phyloP scores from a whole-genome alignment of 768 basidiomycete genomes.

The Chlorophyllum brunneum region DNA sequence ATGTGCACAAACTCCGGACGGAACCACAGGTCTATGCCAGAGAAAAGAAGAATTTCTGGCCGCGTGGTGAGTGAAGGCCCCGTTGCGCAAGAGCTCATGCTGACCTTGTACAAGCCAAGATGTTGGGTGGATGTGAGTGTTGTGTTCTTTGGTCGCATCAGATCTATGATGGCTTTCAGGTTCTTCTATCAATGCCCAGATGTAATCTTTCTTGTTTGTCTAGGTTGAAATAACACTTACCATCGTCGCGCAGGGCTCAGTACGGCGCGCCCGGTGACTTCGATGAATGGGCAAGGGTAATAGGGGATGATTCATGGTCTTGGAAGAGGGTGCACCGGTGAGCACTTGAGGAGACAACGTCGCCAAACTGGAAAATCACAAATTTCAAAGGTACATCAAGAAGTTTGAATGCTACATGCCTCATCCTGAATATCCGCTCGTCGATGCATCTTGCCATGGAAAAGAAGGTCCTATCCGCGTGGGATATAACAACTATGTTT shows the following conservation, averaged over 20 bases:
- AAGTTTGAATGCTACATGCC: constrained; percentile 64
- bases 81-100: background rate
- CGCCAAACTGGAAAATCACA: constrained; percentile 8
- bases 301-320: constrained; percentile 58
- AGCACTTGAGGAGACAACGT: too few relatives aligned
- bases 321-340: constrained; percentile 52
- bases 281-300: constrained; percentile 58
- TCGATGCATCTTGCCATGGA: constrained; percentile 48
- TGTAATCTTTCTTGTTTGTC: constrained; percentile 23
- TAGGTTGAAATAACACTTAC: background rate
- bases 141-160: background rate
- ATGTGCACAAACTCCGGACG: constrained; percentile 50
- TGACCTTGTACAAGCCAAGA: constrained; percentile 39
- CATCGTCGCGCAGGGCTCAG: constrained; percentile 41
- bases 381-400: constrained; percentile 49
- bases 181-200: constrained; percentile 64
- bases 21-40: constrained; percentile 49
- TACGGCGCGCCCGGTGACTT: constrained; percentile 70
- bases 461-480: constrained; percentile 52
- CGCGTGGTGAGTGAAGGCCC: constrained; percentile 42
- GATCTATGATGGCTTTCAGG: constrained; percentile 28
- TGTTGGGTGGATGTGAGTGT: constrained; percentile 66
- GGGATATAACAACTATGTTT: constrained; percentile 50
- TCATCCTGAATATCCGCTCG: constrained; percentile 44
- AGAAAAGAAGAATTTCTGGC: constrained; percentile 51